Evolutionary conservation across 2,329 filamentous ascomycete species (phyloP).

Genomic region (Canariomyces notabilis): DNA sequence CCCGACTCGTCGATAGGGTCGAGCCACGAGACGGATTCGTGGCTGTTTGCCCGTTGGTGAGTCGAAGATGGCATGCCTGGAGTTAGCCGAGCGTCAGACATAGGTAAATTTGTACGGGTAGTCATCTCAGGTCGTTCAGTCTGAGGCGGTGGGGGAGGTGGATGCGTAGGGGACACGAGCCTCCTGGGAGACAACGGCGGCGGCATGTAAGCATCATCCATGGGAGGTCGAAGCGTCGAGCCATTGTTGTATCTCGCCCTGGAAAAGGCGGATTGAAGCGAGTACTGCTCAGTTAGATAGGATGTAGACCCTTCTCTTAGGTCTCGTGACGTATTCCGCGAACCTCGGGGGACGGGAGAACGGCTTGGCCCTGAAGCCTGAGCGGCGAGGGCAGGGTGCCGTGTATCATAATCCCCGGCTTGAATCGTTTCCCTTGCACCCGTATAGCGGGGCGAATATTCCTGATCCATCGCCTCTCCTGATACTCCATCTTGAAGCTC

Average conservation of each 20-base stretch:
- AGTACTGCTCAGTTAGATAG: constrained; percentile 31
- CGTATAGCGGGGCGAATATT: constrained; percentile 36
- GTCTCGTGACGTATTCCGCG: constrained; percentile 23
- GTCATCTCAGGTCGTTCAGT: constrained; percentile 24
- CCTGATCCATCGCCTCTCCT: constrained; percentile 39
- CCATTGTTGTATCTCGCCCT: constrained; percentile 37
- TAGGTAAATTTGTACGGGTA: constrained; percentile 17
- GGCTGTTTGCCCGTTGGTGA: constrained; percentile 58
- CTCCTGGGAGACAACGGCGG: constrained; percentile 65
- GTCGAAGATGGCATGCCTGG: constrained; percentile 23
- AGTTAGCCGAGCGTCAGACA: constrained; percentile 20
- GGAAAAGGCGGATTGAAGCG: constrained; percentile 51
- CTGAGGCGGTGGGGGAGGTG: constrained; percentile 30
- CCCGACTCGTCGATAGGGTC: constrained; percentile 90
- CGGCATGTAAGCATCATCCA: constrained; percentile 59
- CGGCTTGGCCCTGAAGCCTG: constrained; percentile 24
- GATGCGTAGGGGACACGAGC: constrained; percentile 42
- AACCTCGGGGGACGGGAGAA: constrained; percentile 20
- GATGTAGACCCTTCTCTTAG: constrained; percentile 26
- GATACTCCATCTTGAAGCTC: constrained; percentile 35
- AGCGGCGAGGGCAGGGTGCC: constrained; percentile 26
- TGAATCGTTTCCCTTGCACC: constrained; percentile 34
- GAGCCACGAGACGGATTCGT: constrained; percentile 86
- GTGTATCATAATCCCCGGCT: constrained; percentile 20
- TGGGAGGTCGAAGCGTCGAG: constrained; percentile 43